Evolutionary conservation across 31 red algal genomes (phyloP).

Genomic region (Asparagopsis taxiformis): DNA sequence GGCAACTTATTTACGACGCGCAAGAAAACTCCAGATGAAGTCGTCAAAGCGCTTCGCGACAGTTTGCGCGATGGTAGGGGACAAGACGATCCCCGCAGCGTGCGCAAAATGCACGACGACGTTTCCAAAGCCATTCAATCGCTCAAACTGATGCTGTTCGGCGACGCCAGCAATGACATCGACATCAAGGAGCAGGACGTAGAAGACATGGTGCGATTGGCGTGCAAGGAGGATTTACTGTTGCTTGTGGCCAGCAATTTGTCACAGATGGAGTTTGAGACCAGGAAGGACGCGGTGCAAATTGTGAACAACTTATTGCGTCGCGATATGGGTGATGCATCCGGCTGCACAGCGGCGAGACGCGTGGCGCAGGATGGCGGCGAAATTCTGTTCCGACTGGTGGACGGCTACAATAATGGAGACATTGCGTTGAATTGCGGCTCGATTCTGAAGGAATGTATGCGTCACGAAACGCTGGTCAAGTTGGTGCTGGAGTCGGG

Average conservation of each 20-base stretch:
- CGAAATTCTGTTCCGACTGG: slow-evolving; percentile 43
- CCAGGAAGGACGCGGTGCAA: slow-evolving; percentile 92
- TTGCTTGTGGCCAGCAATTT: slow-evolving; percentile 66
- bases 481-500: slow-evolving; percentile 66
- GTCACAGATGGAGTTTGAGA: slow-evolving; percentile 92
- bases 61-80: slow-evolving; percentile 38
- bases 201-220: slow-evolving; percentile 54
- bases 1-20: slow-evolving; percentile 60
- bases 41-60: slow-evolving; percentile 63
- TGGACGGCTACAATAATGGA: slow-evolving; percentile 70
- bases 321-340: slow-evolving; percentile 34
- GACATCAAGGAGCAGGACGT: slow-evolving; percentile 71
- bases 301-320: slow-evolving; percentile 96
- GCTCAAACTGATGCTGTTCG: slow-evolving; percentile 66
- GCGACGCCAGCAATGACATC: slow-evolving; percentile 68
- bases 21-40: slow-evolving; percentile 62
- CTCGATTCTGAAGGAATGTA: slow-evolving; percentile 87
- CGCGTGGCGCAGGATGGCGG: slow-evolving; percentile 47
- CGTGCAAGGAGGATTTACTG: slow-evolving; percentile 68
- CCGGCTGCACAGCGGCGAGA: slow-evolving; percentile 10
- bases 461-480: slow-evolving; percentile 73
- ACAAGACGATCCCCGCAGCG: slow-evolving; percentile 10
- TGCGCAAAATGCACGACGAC: slow-evolving; percentile 54
- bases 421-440: slow-evolving; percentile 90
- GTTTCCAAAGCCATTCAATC: slow-evolving; percentile 52